Percentiles rank a stretch among this genome's conserved stretches.
Conservation (phyloP, 306 rosid genomes). For the Dryas octopetala region DNA sequence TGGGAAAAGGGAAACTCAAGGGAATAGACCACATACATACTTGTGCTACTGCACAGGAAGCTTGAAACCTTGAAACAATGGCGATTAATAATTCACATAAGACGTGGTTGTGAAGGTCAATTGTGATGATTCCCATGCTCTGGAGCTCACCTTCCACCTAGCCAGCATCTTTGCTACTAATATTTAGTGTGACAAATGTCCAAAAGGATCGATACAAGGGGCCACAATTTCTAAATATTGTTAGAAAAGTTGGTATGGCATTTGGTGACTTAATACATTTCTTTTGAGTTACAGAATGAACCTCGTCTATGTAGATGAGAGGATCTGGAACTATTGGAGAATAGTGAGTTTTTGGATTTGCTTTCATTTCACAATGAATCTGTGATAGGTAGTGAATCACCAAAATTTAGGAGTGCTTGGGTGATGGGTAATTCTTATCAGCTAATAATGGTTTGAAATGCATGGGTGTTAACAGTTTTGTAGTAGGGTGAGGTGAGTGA, state of each 20-base stretch:
- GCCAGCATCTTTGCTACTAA: background rate
- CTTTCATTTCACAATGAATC: background rate
- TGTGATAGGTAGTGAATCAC: background rate
- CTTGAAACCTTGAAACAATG: background rate
- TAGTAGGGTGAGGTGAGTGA: background rate
- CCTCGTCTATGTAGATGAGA: background rate
- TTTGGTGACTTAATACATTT: background rate
- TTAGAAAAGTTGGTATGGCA: background rate
- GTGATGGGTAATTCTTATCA: background rate
- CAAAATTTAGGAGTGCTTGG: background rate
- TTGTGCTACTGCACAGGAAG: background rate
- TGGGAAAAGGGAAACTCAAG: background rate
- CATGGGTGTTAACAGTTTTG: background rate
- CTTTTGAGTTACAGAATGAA: background rate
- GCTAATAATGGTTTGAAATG: background rate
- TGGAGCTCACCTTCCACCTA: background rate
- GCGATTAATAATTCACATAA: no score
- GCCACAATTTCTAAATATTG: background rate
- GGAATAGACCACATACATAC: background rate
- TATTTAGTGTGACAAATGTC: background rate
- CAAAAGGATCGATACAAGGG: no score
- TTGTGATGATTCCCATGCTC: background rate
- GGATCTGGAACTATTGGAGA: background rate
- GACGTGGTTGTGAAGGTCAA: background rate
- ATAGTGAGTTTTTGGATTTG: background rate